Evolutionary conservation across 768 basidiomycete genomes (phyloP), one percentile per base, ranked within the genome.

Genomic region (Kwoniella dendrophila): DNA sequence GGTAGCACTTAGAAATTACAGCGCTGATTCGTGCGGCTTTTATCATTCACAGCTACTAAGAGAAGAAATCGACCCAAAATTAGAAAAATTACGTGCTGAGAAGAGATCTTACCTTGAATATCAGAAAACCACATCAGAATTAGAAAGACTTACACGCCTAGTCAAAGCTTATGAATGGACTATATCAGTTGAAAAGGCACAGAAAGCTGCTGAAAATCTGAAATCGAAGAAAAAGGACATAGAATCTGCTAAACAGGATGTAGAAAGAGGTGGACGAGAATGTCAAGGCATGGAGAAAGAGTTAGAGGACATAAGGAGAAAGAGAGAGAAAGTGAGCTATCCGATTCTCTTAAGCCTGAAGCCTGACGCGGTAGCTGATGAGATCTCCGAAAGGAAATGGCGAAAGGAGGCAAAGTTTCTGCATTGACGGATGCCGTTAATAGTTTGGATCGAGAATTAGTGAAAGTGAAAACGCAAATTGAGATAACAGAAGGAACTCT

Each of bases 21-120:
- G n/a, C n/a, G n/a, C n/a, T n/a, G n/a, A n/a, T n/a, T n/a, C 50
- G 11, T 11, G 48, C 48, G 11, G 24, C 24, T 8, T 8, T 24
- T 14, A 12, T 18, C 18, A 10, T 50, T 22, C 53, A 0, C 64
- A 82, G 79, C 82, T 90, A 20, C 85, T 97, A 26, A 79, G 81
- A 0, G 93, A 97, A 77, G 96, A 97, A 80, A 96, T 98, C 73
- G 88, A 86, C 0, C 95, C 96, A 0, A 98, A 97, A 75, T 83
- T 98, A 43, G 88, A 97, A 73, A 92, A 88, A 66, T 86, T 97
- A 2, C 87, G 95, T 8, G 82, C 82, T 20, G 92, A 99, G 81
- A 97, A 96, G 76, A 86, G 90, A 32, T 85, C 88, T 5, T 97
- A 86, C 73, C 83, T 98, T 30, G 87, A 88, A 66, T 98, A 87